phyloP scores from a whole-genome alignment of 148 eudicot genomes.

The Rhododendron williamsianum region DNA sequence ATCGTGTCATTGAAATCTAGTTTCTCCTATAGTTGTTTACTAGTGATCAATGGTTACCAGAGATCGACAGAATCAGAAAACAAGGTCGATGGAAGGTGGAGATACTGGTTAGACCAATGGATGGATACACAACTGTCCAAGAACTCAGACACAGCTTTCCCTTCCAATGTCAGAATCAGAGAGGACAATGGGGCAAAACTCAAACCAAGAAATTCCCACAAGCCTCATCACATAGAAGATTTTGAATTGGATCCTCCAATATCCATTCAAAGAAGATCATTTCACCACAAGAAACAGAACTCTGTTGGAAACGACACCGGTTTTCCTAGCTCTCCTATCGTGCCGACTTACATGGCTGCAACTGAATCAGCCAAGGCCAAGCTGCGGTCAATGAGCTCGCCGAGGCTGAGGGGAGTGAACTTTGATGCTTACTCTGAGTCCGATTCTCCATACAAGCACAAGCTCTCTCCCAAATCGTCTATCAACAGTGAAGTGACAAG shows the following conservation, averaged over 20 bases:
- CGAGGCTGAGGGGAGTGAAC: slow-evolving; percentile 43
- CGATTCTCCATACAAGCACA: slow-evolving; percentile 61
- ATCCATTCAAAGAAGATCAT: slow-evolving; percentile 35
- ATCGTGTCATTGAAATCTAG: neutral
- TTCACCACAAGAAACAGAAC: slow-evolving; percentile 42
- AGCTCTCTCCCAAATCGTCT: slow-evolving; percentile 62
- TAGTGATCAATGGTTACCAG: slow-evolving; percentile 22
- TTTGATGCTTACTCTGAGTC: slow-evolving; percentile 43
- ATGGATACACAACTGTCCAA: slow-evolving; percentile 39
- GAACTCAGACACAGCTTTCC: slow-evolving; percentile 21
- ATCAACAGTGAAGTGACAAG: slow-evolving; percentile 49
- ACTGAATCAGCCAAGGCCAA: slow-evolving; percentile 69
- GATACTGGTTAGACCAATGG: slow-evolving; percentile 65
- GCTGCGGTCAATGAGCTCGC: slow-evolving; percentile 53
- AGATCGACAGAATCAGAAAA: slow-evolving; percentile 53
- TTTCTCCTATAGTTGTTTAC: neutral
- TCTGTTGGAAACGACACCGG: slow-evolving; percentile 31
- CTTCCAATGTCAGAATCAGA: slow-evolving; percentile 16
- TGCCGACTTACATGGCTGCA: slow-evolving; percentile 78
- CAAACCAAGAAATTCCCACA: slow-evolving; percentile 18
- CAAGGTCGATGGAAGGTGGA: slow-evolving; percentile 35
- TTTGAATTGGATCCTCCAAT: slow-evolving; percentile 16
- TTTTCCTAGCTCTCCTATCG: slow-evolving; percentile 29
- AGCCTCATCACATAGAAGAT: slow-evolving; percentile 12
- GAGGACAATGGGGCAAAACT: slow-evolving; percentile 21